Base-by-base conservation (phyloP, 768 basidiomycete genomes). In the Amanita fuliginea region DNA sequence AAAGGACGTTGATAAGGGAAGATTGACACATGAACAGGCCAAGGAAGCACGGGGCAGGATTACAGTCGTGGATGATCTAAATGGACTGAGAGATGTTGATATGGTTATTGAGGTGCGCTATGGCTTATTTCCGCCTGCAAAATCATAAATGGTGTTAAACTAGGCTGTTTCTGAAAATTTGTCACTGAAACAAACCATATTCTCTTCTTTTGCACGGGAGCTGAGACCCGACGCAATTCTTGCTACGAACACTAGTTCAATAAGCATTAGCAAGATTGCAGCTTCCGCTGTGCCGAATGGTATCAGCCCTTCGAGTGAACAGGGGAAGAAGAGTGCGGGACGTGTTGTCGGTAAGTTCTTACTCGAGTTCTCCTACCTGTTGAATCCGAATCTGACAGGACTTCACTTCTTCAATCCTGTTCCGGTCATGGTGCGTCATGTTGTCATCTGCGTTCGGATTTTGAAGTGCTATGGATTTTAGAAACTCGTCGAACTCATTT, bases 401-500 rank as follows among this genome's bases (percentile, higher is more conserved):
- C 69, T 95, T 36, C 92, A 95, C 62, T 96, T 93, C 72, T 95
- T 96, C 71, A 95, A 97, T 59, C 94, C 94, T 3, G 94, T 96
- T 3, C 94, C 94, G 2, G 87, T 95, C 28, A 96, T 96, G 93
- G 88, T 89, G 60, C 45, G 77, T 55, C 42, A 10, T 24, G 14
- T 32, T 37, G 19, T 41, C 14, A 9, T 6, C 30, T 3, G 32
- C n/a, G 42, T 32, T 18, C 13, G 26, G 48, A 33, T 24, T 41
- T 21, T 45, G 46, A 26, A 53, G 18, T 36, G 47, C 35, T 9
- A 19, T 18, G 7, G 8, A 33, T 3, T 10, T 6, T 55, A 87
- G 91, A 88, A 86, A 83, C 70, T 96, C 5, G 92, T 96, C n/a
- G 94, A 98, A 62, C 69, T 98, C 4, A 96, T 98, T 46, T 81